Conservation (phyloP, 345 rosid species). For the Arabidopsis thaliana region DNA sequence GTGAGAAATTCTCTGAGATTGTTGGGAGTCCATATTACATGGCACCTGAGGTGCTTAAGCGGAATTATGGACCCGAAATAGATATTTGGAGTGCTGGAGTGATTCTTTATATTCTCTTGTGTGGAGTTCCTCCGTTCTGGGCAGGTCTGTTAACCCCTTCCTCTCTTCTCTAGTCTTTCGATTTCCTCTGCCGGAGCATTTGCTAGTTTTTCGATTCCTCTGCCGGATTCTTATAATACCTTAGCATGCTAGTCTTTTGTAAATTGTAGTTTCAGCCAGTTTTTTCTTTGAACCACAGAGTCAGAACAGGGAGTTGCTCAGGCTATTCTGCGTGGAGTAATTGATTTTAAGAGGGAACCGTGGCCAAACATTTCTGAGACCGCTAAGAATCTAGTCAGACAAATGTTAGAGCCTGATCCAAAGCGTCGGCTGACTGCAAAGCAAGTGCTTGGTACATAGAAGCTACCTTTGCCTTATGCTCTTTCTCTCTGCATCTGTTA, state of each 20-base stretch:
- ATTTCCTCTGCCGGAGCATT: conserved; percentile 6
- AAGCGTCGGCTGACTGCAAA: conserved; percentile 90
- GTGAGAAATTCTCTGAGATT: conserved; percentile 95
- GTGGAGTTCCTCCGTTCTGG: conserved; percentile 99
- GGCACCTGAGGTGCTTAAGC: conserved; percentile 99
- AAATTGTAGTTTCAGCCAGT: neutral
- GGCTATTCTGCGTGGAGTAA: conserved; percentile 92
- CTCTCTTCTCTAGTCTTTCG: conserved; percentile 12
- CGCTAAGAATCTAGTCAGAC: conserved; percentile 86
- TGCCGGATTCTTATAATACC: neutral
- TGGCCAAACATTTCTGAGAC: conserved; percentile 98
- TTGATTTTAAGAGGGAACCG: conserved; percentile 98
- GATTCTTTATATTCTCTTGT: conserved; percentile 87
- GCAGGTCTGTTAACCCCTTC: conserved; percentile 64
- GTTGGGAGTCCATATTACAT: conserved; percentile 99
- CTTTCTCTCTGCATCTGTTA: conserved; percentile 1
- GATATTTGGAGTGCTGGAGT: conserved; percentile 99
- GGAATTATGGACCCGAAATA: conserved; percentile 96
- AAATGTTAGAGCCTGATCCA: conserved; percentile 99
- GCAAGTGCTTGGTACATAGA: conserved; percentile 87
- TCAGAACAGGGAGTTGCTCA: conserved; percentile 99
- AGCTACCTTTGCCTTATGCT: conserved; percentile 16
- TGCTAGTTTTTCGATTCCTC: neutral
- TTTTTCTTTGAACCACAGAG: conserved; percentile 56
- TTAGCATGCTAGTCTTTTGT: conserved; percentile 4